A percentile compares a stretch with the other conserved stretches of the same genome.
Conservation (phyloP, 495 filamentous ascomycete genomes). For the Pseudotulostoma volvatum region DNA sequence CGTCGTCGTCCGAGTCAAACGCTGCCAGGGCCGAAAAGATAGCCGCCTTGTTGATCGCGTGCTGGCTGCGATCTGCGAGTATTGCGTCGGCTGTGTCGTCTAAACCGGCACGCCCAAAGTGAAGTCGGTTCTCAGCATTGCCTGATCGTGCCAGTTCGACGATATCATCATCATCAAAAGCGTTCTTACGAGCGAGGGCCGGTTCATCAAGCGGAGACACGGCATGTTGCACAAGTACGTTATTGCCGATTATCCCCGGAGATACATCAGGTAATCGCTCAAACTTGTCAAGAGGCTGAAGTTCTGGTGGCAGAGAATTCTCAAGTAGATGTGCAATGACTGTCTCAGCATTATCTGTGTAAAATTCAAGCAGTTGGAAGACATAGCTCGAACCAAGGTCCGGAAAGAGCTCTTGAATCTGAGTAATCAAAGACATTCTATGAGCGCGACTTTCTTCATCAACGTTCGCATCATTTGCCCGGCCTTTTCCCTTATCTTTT, state of each 20-base stretch:
- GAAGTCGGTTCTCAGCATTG: conserved; percentile 42
- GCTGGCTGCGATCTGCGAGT: conserved; percentile 34
- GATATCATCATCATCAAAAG: conserved; percentile 68
- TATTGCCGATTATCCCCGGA: conserved; percentile 11
- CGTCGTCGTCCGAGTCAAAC: conserved; percentile 91
- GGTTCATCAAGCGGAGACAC: conserved; percentile 18
- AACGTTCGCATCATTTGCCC: conserved; percentile 35
- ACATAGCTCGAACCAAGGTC: conserved; percentile 75
- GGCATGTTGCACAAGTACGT: conserved; percentile 24
- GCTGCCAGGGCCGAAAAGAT: conserved; percentile 81
- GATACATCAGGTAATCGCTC: conserved; percentile 21
- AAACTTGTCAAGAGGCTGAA: conserved; percentile 23
- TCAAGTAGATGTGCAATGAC: conserved; percentile 76
- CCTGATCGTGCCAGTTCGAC: conserved; percentile 42
- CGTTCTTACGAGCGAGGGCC: conserved; percentile 37
- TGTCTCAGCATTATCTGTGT: conserved; percentile 59
- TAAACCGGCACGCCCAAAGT: conserved; percentile 56
- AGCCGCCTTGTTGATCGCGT: conserved; percentile 58
- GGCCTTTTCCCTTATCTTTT: conserved; percentile 50
- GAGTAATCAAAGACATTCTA: conserved; percentile 64
- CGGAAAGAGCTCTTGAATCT: conserved; percentile 87
- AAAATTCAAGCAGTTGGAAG: conserved; percentile 60
- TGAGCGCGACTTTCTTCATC: conserved; percentile 49
- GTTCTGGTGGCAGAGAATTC: conserved; percentile 46
- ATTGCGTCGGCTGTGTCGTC: conserved; percentile 47